These are phyloP conservation scores for Termitomyces sp. DNA, from an alignment of 768 basidiomycete species.

Conservation along the genomic window DNA sequence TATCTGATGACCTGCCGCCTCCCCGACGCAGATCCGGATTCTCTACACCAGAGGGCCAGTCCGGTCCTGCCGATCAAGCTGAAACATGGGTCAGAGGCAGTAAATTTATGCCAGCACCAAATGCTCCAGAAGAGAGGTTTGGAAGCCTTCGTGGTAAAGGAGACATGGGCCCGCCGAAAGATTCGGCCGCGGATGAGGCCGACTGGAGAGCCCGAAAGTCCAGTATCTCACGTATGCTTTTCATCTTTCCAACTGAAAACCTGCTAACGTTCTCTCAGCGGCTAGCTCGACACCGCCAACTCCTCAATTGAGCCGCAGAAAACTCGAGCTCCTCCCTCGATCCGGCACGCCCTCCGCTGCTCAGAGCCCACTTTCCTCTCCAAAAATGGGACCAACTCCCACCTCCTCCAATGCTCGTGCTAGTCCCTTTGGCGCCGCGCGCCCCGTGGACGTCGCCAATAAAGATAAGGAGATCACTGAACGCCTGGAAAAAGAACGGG, in stretches of 20 bases:
- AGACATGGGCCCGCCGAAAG: constrained; percentile 55
- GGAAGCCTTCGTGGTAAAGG: constrained; percentile 48
- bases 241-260: not conserved
- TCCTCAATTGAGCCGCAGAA: constrained; percentile 74
- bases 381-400: constrained; percentile 58
- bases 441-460: constrained; percentile 78
- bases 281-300: constrained; percentile 76
- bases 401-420: constrained; percentile 38
- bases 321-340: constrained; percentile 85
- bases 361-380: constrained; percentile 77
- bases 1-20: constrained; percentile 47
- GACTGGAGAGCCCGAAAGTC: constrained; percentile 69
- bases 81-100: constrained; percentile 76
- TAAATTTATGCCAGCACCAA: constrained; percentile 62
- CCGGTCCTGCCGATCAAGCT: constrained; percentile 69
- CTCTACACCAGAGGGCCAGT: constrained; percentile 39
- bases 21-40: constrained; percentile 61
- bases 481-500: constrained; percentile 65
- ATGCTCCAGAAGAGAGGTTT: constrained; percentile 40
- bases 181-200: constrained; percentile 50
- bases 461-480: constrained; percentile 76
- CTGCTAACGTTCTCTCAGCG: constrained; percentile 39
- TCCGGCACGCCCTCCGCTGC: constrained; percentile 63
- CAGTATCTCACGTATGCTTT: constrained; percentile 59
- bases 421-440: constrained; percentile 89